Percentiles rank a stretch among this genome's conserved stretches.
Conservation (phyloP, 192 early-diverging fungal species). For the Mortierella antarctica region DNA sequence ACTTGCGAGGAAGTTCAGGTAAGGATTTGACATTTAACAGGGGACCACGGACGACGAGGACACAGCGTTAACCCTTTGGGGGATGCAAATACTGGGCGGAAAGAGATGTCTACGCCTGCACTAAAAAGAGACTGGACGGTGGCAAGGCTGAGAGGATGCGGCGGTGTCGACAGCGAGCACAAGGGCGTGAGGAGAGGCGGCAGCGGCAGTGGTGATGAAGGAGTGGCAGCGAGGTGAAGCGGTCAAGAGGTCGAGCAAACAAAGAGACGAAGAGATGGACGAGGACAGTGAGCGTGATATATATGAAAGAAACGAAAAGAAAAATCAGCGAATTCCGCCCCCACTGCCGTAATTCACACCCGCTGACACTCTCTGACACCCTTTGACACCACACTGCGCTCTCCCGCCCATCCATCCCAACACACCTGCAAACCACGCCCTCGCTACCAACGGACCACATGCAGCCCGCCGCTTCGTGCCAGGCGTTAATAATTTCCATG, state of each 20-base stretch:
- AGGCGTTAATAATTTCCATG: too few species aligned
- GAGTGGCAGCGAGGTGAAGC: neutral
- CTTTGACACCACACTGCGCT: too few species aligned
- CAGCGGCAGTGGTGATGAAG: neutral
- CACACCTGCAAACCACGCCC: too few species aligned
- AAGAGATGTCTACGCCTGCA: neutral
- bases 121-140: too few species aligned
- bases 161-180: too few species aligned
- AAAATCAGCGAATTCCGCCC: neutral
- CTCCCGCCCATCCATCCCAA: too few species aligned
- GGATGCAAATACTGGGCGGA: conserved; percentile 1
- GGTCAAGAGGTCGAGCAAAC: neutral
- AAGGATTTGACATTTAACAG: conserved; percentile 54
- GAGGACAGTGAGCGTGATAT: neutral
- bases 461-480: too few species aligned
- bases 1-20: conserved; percentile 42
- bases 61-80: neutral
- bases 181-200: too few species aligned
- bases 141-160: neutral
- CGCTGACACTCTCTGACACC: too few species aligned
- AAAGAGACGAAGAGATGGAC: conserved; percentile 1
- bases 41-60: conserved; percentile 6
- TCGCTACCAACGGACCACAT: too few species aligned
- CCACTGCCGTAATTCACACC: too few species aligned
- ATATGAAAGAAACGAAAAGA: neutral